Conservation (phyloP, 768 basidiomycete genomes). For the Lentinula guzmanii region DNA sequence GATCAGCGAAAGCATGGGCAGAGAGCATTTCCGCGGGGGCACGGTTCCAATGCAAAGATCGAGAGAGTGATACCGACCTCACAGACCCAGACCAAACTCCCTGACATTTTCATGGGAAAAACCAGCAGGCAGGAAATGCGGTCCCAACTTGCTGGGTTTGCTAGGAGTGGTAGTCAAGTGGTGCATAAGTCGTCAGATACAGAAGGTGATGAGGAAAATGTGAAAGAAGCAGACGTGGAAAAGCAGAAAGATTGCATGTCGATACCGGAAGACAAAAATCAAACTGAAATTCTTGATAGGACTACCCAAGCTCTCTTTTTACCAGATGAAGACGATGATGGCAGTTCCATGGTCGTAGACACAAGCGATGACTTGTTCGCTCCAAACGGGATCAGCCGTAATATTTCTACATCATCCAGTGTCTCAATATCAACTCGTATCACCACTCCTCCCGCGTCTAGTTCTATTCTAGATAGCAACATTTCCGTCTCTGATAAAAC, state of each 20-base stretch:
- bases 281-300: neutral
- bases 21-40: neutral
- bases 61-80: neutral
- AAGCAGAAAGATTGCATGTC: slow-evolving; percentile 15
- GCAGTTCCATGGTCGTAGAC: slow-evolving; percentile 12
- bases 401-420: neutral
- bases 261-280: slow-evolving; percentile 11
- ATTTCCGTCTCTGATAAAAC: neutral
- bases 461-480: neutral
- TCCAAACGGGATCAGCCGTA: neutral
- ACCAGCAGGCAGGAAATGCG: slow-evolving; percentile 3
- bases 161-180: slow-evolving; percentile 39
- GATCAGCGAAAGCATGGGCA: neutral
- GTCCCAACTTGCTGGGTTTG: slow-evolving; percentile 41
- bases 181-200: slow-evolving; percentile 13
- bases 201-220: slow-evolving; percentile 16
- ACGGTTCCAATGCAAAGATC: neutral
- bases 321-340: slow-evolving; percentile 10
- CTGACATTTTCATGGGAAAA: neutral
- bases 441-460: neutral
- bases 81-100: neutral
- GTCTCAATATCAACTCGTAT: neutral
- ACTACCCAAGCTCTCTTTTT: neutral
- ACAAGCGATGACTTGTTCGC: slow-evolving; percentile 8
- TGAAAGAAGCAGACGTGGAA: slow-evolving; percentile 14